Evolutionary conservation across 2,329 filamentous ascomycete genomes (phyloP).

Genomic region (Paraphoma sp.): DNA sequence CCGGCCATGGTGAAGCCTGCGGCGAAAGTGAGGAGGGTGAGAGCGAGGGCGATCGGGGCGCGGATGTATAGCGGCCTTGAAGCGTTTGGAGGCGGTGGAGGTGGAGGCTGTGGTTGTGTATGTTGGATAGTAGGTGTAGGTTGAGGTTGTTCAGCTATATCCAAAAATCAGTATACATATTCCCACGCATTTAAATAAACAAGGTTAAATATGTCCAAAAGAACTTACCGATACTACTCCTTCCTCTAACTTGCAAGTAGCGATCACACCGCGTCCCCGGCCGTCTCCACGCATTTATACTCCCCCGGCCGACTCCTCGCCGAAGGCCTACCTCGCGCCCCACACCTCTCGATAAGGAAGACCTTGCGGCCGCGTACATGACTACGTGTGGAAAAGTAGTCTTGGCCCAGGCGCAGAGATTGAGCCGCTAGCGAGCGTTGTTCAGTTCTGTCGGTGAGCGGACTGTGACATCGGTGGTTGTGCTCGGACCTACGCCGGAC

Average conservation of each 20-base stretch:
- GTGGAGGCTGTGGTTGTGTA: constrained; percentile 9
- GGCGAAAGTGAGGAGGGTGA: constrained; percentile 56
- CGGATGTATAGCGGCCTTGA: constrained; percentile 38
- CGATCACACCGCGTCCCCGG: background rate
- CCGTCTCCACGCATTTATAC: constrained; percentile 20
- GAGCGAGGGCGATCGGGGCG: constrained; percentile 54
- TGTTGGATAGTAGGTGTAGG: constrained; percentile 4
- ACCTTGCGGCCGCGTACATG: constrained; percentile 32
- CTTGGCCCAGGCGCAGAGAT: constrained; percentile 19
- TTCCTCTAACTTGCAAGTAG: constrained; percentile 13
- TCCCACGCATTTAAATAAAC: background rate
- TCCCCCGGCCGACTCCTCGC: constrained; percentile 29
- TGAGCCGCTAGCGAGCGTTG: constrained; percentile 13
- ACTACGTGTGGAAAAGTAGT: constrained; percentile 7
- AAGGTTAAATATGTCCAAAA: background rate
- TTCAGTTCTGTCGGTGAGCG: constrained; percentile 22
- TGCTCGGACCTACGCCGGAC: constrained; percentile 14
- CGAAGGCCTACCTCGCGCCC: constrained; percentile 23
- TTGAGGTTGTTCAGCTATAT: background rate
- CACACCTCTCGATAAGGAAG: constrained; percentile 35
- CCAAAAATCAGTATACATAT: background rate
- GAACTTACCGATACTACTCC: constrained; percentile 27
- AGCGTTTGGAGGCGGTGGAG: constrained; percentile 1
- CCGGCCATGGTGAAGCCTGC: constrained; percentile 66
- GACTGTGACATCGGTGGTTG: constrained; percentile 8